Conservation (phyloP, 2,329 filamentous ascomycete species). For the Tympanopsis confertula region DNA sequence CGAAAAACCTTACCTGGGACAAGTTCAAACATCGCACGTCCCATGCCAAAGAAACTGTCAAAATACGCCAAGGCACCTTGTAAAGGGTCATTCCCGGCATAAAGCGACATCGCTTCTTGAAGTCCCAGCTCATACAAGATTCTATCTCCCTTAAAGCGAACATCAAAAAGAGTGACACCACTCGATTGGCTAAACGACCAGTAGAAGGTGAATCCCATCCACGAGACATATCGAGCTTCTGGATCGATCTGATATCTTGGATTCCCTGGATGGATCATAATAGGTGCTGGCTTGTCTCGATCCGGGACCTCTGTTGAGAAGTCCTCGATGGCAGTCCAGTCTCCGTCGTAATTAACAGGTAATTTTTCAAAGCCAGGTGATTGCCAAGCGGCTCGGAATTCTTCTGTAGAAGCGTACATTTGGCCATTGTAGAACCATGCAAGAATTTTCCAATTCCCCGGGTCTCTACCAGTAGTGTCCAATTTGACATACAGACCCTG, state of each 20-base stretch:
- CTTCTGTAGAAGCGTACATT: conserved; percentile 23
- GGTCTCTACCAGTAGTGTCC: conserved; percentile 24
- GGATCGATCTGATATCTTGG: conserved; percentile 21
- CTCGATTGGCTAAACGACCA: conserved; percentile 18
- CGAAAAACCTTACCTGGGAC: conserved; percentile 9
- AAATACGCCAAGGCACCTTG: conserved; percentile 12
- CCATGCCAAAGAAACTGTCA: conserved; percentile 18
- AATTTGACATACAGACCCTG: conserved; percentile 16
- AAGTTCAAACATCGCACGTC: conserved; percentile 12
- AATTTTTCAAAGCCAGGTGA: conserved; percentile 25
- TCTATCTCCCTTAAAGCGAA: conserved; percentile 24
- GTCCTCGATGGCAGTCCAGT: conserved; percentile 22
- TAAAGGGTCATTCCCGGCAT: conserved; percentile 15
- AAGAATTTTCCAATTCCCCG: conserved; percentile 20
- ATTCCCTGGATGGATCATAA: conserved; percentile 24
- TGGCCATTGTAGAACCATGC: conserved; percentile 27
- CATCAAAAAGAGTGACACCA: conserved; percentile 22
- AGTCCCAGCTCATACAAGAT: conserved; percentile 22
- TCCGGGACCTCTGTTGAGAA: conserved; percentile 17
- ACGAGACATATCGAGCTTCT: conserved; percentile 22
- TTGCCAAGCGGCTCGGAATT: conserved; percentile 20
- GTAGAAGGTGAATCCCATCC: conserved; percentile 29
- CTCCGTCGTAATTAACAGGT: conserved; percentile 25
- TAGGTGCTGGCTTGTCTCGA: conserved; percentile 40
- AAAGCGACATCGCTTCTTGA: conserved; percentile 11